Conservation (phyloP, 108 stramenopile genomes). For the Heterococcus sp. region DNA sequence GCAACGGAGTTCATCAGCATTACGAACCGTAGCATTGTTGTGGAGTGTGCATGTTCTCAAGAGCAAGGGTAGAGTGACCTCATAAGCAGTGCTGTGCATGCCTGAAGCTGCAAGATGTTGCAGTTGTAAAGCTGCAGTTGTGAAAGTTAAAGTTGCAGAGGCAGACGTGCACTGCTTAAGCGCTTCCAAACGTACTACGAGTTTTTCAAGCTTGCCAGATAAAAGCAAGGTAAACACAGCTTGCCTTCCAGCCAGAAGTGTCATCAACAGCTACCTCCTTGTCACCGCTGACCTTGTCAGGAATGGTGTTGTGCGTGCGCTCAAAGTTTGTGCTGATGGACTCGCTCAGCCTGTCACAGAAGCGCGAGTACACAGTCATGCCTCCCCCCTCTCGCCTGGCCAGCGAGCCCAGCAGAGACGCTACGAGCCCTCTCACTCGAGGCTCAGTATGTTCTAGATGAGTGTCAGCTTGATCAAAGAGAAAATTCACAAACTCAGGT, state of each 20-base stretch:
- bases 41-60: too few species aligned
- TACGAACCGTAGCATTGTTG: too few species aligned
- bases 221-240: too few species aligned
- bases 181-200: too few species aligned
- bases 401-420: constrained; percentile 45
- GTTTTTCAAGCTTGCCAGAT: too few species aligned
- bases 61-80: too few species aligned
- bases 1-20: too few species aligned
- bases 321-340: constrained; percentile 55
- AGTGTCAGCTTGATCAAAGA: constrained; percentile 13
- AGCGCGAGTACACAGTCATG: constrained; percentile 33
- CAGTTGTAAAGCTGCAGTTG: too few species aligned
- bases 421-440: constrained; percentile 48
- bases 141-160: too few species aligned
- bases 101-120: too few species aligned
- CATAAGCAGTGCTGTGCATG: too few species aligned
- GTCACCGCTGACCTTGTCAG: constrained; percentile 17
- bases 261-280: constrained; percentile 78
- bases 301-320: constrained; percentile 31
- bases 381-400: constrained; percentile 41
- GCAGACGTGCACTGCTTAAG: too few species aligned
- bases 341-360: constrained; percentile 28
- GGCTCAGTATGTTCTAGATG: constrained; percentile 52
- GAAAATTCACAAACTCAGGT: constrained; percentile 5
- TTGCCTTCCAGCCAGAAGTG: constrained; percentile 88